phyloP scores from a whole-genome alignment of 805 yeast species.

The Ogataea salicorniae region DNA sequence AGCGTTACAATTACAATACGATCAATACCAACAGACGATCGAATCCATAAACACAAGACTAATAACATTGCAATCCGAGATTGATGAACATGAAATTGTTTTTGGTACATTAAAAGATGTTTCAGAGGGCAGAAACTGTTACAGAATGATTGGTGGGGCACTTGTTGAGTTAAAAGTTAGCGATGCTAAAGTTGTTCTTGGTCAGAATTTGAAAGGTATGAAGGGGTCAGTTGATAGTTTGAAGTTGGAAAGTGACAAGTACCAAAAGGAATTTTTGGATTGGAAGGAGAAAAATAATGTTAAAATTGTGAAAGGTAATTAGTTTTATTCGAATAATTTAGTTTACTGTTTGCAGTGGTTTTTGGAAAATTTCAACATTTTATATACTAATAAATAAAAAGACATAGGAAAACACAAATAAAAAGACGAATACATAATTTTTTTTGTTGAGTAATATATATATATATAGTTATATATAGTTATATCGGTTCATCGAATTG shows the following conservation, averaged over 20 bases:
- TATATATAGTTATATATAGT: no score
- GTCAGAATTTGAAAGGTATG: constrained; percentile 49
- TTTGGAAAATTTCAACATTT: neutral
- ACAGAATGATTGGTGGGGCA: constrained; percentile 92
- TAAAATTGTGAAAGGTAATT: constrained; percentile 36
- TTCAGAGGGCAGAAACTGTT: constrained; percentile 66
- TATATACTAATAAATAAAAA: neutral
- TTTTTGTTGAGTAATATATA: no score
- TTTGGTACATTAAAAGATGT: constrained; percentile 49
- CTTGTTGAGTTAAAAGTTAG: constrained; percentile 75
- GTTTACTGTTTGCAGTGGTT: neutral
- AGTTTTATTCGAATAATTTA: neutral
- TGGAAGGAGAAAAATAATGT: constrained; percentile 50
- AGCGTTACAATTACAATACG: constrained; percentile 46
- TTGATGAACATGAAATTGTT: constrained; percentile 47
- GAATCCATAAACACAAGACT: constrained; percentile 42
- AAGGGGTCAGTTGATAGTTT: constrained; percentile 34
- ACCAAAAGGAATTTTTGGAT: constrained; percentile 37
- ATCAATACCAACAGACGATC: constrained; percentile 45
- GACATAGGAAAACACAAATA: neutral
- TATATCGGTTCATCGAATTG: no score
- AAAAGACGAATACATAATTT: neutral
- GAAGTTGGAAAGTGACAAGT: constrained; percentile 33
- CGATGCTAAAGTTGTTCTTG: constrained; percentile 64
- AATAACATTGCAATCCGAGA: constrained; percentile 43